Percentiles rank a stretch among this genome's conserved stretches.
Evolutionary conservation across 1,284 basidiomycete species (phyloP).

Genomic region (Tylopilus orsonianus): DNA sequence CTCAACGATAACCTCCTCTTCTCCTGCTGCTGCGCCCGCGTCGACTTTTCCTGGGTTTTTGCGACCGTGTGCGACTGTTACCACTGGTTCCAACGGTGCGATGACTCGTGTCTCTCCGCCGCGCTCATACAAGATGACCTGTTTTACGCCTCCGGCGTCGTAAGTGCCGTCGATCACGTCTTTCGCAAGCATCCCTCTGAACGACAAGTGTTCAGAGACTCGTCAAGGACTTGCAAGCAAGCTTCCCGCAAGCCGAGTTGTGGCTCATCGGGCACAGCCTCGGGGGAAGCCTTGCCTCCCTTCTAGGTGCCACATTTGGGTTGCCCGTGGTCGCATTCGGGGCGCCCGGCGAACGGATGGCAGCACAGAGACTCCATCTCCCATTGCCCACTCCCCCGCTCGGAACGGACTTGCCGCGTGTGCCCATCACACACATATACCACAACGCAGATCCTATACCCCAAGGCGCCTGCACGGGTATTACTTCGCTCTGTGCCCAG

Average conservation of each 20-base stretch:
- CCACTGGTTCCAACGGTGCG: slow-evolving; percentile 68
- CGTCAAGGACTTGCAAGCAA: slow-evolving; percentile 75
- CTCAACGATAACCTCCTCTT: slow-evolving; percentile 96
- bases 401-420: slow-evolving; percentile 24
- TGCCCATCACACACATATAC: slow-evolving; percentile 72
- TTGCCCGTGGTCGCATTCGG: slow-evolving; percentile 92
- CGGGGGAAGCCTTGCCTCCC: slow-evolving; percentile 84
- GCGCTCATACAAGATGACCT: slow-evolving; percentile 88
- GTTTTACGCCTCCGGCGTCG: slow-evolving; percentile 85
- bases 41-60: slow-evolving; percentile 85
- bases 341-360: slow-evolving; percentile 87
- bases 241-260: slow-evolving; percentile 85
- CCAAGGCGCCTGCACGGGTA: slow-evolving; percentile 72
- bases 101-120: slow-evolving; percentile 78
- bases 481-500: slow-evolving; percentile 61
- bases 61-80: slow-evolving; percentile 92
- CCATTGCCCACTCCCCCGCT: slow-evolving; percentile 54
- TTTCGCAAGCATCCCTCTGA: slow-evolving; percentile 5
- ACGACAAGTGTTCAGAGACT: slow-evolving; percentile 44
- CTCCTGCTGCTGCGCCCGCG: slow-evolving; percentile 95
- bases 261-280: slow-evolving; percentile 92
- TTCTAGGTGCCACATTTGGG: slow-evolving; percentile 93
- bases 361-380: slow-evolving; percentile 85
- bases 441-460: slow-evolving; percentile 83
- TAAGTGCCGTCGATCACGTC: slow-evolving; percentile 38